Conservation (phyloP, 2,329 filamentous ascomycete genomes). For the Anthostomella pinea region DNA sequence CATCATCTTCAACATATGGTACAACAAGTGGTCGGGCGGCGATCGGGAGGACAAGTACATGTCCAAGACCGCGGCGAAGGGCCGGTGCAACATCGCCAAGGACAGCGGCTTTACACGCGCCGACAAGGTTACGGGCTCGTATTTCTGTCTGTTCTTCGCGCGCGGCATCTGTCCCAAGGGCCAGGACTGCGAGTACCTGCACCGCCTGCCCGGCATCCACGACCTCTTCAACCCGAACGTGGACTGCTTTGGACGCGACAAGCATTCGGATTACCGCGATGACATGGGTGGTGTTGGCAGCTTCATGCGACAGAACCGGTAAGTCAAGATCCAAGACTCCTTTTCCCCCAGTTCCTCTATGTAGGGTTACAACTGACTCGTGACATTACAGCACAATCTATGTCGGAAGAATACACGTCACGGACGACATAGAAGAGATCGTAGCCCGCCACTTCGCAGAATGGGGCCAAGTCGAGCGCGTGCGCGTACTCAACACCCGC, state of each 20-base stretch:
- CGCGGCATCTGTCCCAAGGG: constrained; percentile 81
- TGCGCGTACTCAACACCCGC: constrained; percentile 80
- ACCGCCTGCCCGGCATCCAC: constrained; percentile 80
- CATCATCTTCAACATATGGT: constrained; percentile 95
- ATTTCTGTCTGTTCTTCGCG: constrained; percentile 91
- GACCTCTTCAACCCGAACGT: constrained; percentile 92
- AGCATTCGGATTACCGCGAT: constrained; percentile 88
- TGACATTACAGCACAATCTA: too few species aligned
- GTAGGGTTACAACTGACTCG: too few species aligned
- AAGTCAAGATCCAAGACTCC: too few species aligned
- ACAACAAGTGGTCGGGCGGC: constrained; percentile 97
- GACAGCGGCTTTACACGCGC: constrained; percentile 79
- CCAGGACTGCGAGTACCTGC: constrained; percentile 90
- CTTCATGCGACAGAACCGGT: constrained; percentile 92
- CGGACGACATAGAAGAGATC: constrained; percentile 94
- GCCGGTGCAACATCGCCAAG: constrained; percentile 80
- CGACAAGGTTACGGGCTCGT: constrained; percentile 73
- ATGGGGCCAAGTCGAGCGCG: constrained; percentile 90
- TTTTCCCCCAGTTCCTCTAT: too few species aligned
- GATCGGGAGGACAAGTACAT: constrained; percentile 91
- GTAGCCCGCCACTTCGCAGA: constrained; percentile 93
- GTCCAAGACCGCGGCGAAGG: constrained; percentile 76
- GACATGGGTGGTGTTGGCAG: constrained; percentile 97
- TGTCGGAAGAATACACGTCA: constrained; percentile 89
- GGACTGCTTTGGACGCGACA: constrained; percentile 93